These are phyloP conservation scores for Maudiozyma humilis DNA, from an alignment of 1,139 yeast species.

Conservation along the genomic window DNA sequence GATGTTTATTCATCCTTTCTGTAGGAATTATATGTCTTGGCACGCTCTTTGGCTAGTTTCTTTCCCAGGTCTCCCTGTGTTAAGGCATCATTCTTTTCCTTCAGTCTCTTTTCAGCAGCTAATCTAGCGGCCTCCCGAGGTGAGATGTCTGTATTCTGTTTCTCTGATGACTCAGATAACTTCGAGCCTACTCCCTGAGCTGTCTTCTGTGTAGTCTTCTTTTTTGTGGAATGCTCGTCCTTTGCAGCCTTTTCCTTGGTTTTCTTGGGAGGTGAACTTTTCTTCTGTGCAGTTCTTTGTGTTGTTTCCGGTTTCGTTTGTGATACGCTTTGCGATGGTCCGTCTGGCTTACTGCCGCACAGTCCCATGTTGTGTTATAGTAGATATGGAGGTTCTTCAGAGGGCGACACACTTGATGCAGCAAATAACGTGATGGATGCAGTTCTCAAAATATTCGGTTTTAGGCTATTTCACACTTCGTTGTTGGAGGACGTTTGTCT, in stretches of 20 bases:
- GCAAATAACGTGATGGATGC: too few relatives aligned
- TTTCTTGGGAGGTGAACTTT: too few relatives aligned
- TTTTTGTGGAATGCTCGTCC: neutral
- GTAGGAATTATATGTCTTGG: conserved; percentile 15
- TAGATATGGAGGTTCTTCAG: neutral
- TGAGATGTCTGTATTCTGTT: conserved; percentile 11
- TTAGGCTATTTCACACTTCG: too few relatives aligned
- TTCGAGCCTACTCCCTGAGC: conserved; percentile 11
- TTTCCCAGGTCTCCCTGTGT: conserved; percentile 26
- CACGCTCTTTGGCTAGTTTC: conserved; percentile 26
- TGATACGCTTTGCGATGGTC: neutral
- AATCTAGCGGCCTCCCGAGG: conserved; percentile 29
- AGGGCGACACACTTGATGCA: too few relatives aligned
- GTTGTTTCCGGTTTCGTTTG: neutral
- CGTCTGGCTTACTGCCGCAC: neutral
- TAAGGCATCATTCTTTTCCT: conserved; percentile 19
- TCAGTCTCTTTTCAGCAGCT: conserved; percentile 29
- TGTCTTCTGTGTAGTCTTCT: conserved; percentile 11
- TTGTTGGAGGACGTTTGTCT: neutral
- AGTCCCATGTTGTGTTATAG: neutral
- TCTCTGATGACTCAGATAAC: conserved; percentile 6
- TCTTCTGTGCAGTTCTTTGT: neutral
- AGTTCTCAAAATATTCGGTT: too few relatives aligned
- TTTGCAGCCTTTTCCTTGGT: conserved; percentile 3
- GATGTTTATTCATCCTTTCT: neutral